A percentile compares a stretch with the other conserved stretches of the same genome.
phyloP scores from a whole-genome alignment of 371 early-diverging fungal genomes.

The Mucor velutinosus region DNA sequence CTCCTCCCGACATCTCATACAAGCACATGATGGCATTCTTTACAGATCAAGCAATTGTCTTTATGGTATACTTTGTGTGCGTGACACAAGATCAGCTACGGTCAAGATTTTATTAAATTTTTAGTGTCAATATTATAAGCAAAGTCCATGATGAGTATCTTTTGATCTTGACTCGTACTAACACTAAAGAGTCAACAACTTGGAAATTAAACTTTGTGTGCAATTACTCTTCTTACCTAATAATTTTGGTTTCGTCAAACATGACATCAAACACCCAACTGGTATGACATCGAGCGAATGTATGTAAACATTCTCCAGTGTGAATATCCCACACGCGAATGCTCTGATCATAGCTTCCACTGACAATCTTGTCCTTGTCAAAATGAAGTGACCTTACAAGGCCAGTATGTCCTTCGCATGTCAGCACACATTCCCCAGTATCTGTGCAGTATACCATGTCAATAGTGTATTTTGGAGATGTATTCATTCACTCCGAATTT shows the following conservation, averaged over 20 bases:
- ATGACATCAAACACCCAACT: constrained; percentile 95
- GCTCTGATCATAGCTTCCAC: constrained; percentile 84
- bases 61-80: not conserved
- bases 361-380: constrained; percentile 56
- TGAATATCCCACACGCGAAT: constrained; percentile 92
- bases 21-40: no score
- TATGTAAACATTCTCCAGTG: constrained; percentile 36
- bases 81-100: not conserved
- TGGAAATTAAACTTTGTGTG: not conserved
- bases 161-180: constrained; percentile 74
- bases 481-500: not conserved
- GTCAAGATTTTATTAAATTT: constrained; percentile 22
- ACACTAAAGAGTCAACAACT: not conserved
- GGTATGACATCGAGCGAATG: constrained; percentile 67
- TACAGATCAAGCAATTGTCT: not conserved
- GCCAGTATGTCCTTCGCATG: constrained; percentile 79
- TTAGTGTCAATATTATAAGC: constrained; percentile 51
- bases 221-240: constrained; percentile 47
- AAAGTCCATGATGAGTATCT: constrained; percentile 82
- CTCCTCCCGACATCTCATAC: no score
- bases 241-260: constrained; percentile 73
- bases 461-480: not conserved
- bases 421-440: constrained; percentile 74
- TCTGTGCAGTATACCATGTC: constrained; percentile 19
- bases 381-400: constrained; percentile 90